Evolutionary conservation across 2,329 filamentous ascomycete species (phyloP).

Genomic region (Coccinonectria pachysandricola): DNA sequence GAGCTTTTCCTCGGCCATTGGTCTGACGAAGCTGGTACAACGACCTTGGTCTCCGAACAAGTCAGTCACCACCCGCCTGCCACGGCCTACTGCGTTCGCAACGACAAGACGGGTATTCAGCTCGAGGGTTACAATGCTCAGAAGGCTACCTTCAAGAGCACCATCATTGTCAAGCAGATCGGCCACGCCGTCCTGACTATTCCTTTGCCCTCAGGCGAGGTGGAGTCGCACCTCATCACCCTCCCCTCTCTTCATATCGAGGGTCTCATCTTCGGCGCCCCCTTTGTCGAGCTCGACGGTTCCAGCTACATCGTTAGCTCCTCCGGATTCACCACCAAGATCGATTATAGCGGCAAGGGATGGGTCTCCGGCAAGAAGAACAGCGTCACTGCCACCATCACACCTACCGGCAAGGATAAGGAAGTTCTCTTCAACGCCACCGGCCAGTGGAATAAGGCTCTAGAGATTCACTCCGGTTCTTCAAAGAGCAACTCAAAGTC

Average conservation of each 20-base stretch:
- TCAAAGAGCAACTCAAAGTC: constrained; percentile 38
- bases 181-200: constrained; percentile 79
- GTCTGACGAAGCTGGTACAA: constrained; percentile 73
- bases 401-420: constrained; percentile 60
- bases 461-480: constrained; percentile 62
- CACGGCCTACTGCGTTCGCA: constrained; percentile 88
- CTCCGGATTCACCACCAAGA: constrained; percentile 75
- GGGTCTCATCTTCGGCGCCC: constrained; percentile 74
- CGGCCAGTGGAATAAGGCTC: constrained; percentile 82
- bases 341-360: constrained; percentile 88
- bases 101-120: constrained; percentile 69
- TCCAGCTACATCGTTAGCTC: constrained; percentile 78
- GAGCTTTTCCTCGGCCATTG: constrained; percentile 90
- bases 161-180: constrained; percentile 90
- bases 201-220: constrained; percentile 33
- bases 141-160: constrained; percentile 87
- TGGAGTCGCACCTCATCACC: constrained; percentile 79
- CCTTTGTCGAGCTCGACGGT: constrained; percentile 85
- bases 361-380: constrained; percentile 98
- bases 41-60: constrained; percentile 84
- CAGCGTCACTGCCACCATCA: constrained; percentile 66
- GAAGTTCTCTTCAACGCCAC: constrained; percentile 70
- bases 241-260: constrained; percentile 89
- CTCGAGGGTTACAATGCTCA: constrained; percentile 90
- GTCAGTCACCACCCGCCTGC: constrained; percentile 91